These are phyloP conservation scores for Ulota crispa DNA, from an alignment of 225 moss, liverwort and hornwort species.

Conservation along the genomic window DNA sequence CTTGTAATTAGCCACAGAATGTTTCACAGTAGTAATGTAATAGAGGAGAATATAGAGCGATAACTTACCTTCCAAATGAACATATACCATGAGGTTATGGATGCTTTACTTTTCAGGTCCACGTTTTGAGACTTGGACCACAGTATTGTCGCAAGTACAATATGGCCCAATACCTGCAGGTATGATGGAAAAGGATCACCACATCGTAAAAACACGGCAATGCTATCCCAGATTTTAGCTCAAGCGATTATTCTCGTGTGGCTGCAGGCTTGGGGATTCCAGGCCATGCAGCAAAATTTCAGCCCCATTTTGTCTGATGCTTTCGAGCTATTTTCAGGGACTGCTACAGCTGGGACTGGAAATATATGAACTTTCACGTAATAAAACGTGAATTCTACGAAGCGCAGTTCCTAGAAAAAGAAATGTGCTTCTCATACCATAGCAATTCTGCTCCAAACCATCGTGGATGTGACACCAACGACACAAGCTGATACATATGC, in stretches of 20 bases:
- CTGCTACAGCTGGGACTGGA: background rate
- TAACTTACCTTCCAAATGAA: slow-evolving; percentile 82
- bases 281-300: background rate
- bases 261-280: background rate
- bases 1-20: background rate
- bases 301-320: background rate
- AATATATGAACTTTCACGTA: background rate
- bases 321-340: background rate
- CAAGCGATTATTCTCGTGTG: background rate
- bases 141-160: slow-evolving; percentile 50
- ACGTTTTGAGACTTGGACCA: slow-evolving; percentile 71
- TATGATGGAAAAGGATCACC: background rate
- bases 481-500: slow-evolving; percentile 71
- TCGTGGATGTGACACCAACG: slow-evolving; percentile 66
- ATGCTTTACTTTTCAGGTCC: slow-evolving; percentile 66
- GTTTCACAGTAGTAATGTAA: background rate
- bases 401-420: background rate
- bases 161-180: slow-evolving; percentile 76
- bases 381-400: background rate
- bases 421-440: slow-evolving; percentile 52
- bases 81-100: slow-evolving; percentile 86
- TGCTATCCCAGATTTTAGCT: background rate
- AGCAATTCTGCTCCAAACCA: slow-evolving; percentile 61
- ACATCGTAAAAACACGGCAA: background rate
- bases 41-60: background rate